Evolutionary conservation across 2,329 filamentous ascomycete genomes (phyloP).

Genomic region (Cercospora citrullina): DNA sequence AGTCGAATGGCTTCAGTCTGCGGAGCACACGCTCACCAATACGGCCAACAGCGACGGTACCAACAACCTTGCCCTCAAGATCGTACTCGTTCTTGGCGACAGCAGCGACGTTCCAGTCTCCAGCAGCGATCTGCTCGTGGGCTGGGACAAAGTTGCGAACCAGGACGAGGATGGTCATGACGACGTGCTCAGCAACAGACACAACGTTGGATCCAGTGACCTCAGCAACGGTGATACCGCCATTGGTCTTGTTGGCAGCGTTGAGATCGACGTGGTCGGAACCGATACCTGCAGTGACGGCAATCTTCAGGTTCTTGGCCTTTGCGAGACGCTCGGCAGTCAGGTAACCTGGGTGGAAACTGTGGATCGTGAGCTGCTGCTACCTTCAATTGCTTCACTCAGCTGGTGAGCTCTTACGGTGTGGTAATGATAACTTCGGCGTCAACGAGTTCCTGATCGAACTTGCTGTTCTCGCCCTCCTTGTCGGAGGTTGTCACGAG

Average conservation of each 20-base stretch:
- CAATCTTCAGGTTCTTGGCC: constrained; percentile 98
- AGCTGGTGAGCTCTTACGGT: constrained; percentile 59
- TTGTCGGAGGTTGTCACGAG: constrained; percentile 97
- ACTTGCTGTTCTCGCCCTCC: constrained; percentile 87
- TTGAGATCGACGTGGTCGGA: constrained; percentile 98
- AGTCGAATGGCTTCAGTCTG: constrained; percentile 95
- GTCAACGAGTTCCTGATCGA: constrained; percentile 94
- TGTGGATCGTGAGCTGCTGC: constrained; percentile 41
- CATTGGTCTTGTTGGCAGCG: constrained; percentile 97
- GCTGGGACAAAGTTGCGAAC: constrained; percentile 98
- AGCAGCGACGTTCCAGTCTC: constrained; percentile 93
- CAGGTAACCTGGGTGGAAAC: constrained; percentile 97
- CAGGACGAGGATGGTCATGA: constrained; percentile 97
- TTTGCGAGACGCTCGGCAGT: constrained; percentile 93
- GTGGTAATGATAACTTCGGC: constrained; percentile 99
- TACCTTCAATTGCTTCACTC: neutral
- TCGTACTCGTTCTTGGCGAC: constrained; percentile 99
- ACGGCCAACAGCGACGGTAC: constrained; percentile 94
- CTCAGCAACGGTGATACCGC: constrained; percentile 93
- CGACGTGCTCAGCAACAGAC: constrained; percentile 96
- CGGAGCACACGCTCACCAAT: constrained; percentile 98
- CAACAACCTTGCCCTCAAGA: constrained; percentile 94
- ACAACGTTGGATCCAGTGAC: constrained; percentile 98
- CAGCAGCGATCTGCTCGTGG: constrained; percentile 85
- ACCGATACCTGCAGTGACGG: constrained; percentile 94